Evolutionary conservation across 352 stramenopile genomes (phyloP), one percentile per base, ranked within the genome.

Genomic region (Phytophthora meadii): DNA sequence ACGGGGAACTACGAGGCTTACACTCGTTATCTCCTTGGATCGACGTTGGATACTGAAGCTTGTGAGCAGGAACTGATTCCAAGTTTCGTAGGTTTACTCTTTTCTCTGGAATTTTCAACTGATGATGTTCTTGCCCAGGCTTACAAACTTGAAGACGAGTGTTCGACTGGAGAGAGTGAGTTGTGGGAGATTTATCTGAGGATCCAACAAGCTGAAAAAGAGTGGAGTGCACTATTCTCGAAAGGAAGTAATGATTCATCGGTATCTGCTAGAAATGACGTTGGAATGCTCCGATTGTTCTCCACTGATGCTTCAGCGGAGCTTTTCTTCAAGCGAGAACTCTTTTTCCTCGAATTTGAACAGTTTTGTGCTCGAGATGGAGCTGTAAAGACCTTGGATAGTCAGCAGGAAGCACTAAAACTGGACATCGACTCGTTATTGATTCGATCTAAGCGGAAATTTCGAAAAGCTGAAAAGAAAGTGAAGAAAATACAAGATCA

Each of bases 1-100:
- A 50, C 55, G 0, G 79, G 83, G 3, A 76, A 89, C 10, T 76
- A 84, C 27, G 72, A 79, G 14, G 54, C 71, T 0, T 92, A 90
- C 32, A 77, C 68, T 7, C 72, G 74, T 1, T 79, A 77, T 36
- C 54, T 92, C 6, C 63, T 87, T 34, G 75, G 77, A 3, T 57
- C 79, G 5, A 83, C 77, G 11, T 62, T 90, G 0, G 66, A 92
- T 19, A 68, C 81, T 25, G 78, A 87, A 4, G 49, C 54, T 5
- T 78, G 71, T 27, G 81, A 92, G 46, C 55, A 66, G 9, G 55
- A 61, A 1, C 55, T 90, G 0, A 74, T 90, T 0, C 79, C 79
- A 6, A 88, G 59, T 25, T 92, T 89, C 27, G 83, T 84, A 0
- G 81, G 81, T 4, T 59, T 90, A 36, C 55, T 92, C 1, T 90